These are phyloP conservation scores for Geum urbanum DNA, from an alignment of 306 rosid genomes.

Conservation along the genomic window DNA sequence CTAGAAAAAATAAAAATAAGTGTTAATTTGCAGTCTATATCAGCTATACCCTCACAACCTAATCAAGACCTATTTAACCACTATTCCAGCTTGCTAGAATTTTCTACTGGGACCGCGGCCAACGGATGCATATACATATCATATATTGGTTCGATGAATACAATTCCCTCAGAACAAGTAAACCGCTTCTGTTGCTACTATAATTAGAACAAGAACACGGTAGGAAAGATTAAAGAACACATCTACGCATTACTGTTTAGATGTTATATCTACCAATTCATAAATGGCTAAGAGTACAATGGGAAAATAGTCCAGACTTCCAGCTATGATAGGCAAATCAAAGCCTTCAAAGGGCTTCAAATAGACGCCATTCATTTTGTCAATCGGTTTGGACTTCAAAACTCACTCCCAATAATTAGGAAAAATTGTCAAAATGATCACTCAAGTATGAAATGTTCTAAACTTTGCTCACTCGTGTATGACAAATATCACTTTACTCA, in stretches of 20 bases:
- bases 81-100: not conserved
- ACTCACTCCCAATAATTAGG: not conserved
- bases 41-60: not conserved
- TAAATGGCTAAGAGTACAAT: not conserved
- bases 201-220: too few relatives aligned
- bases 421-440: too few relatives aligned
- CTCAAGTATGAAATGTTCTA: too few relatives aligned
- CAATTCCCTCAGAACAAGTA: not conserved
- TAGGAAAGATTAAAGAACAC: too few relatives aligned
- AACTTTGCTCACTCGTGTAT: too few relatives aligned
- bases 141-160: not conserved
- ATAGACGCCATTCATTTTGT: not conserved
- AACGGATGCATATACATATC: too few relatives aligned
- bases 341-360: not conserved
- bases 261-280: not conserved
- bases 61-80: not conserved
- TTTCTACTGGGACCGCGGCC: not conserved
- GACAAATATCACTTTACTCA: too few relatives aligned
- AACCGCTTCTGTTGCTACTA: not conserved
- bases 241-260: not conserved
- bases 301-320: not conserved
- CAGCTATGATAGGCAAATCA: not conserved
- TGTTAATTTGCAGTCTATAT: not conserved
- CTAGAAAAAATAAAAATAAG: not conserved
- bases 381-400: not conserved